Percentiles rank a stretch among this genome's conserved stretches.
Evolutionary conservation across 805 yeast genomes (phyloP).

Genomic region (Kuraishia hungarica): DNA sequence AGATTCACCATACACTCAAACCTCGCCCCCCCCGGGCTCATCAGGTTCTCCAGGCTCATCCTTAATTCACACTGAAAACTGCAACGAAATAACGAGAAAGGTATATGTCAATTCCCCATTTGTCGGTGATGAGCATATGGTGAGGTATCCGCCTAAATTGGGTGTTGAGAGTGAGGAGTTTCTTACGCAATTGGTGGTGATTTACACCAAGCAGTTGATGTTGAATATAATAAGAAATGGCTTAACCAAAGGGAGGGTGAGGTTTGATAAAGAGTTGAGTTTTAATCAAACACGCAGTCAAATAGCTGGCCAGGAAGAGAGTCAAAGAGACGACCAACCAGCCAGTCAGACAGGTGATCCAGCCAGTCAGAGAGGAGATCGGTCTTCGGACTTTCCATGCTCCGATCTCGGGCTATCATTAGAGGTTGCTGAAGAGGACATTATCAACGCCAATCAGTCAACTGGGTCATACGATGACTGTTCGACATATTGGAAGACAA

Average conservation of each 20-base stretch:
- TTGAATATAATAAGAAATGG: neutral
- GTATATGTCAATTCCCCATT: neutral
- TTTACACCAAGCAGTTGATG: neutral
- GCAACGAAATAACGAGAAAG: neutral
- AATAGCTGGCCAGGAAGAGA: too few relatives aligned
- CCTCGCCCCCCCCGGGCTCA: too few relatives aligned
- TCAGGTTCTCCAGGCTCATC: too few relatives aligned
- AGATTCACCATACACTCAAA: too few relatives aligned
- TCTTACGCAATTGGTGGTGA: neutral
- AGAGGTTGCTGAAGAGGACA: neutral
- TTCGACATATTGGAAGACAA: neutral
- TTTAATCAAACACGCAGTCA: too few relatives aligned
- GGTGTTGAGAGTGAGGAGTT: neutral
- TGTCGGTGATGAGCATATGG: neutral
- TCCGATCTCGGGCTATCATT: neutral
- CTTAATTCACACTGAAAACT: neutral
- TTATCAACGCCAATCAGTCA: neutral
- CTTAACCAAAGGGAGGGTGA: neutral
- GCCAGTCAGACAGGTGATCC: too few relatives aligned
- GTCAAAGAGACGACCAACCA: too few relatives aligned
- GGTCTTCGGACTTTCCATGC: too few relatives aligned
- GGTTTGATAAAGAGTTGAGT: neutral
- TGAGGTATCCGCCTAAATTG: neutral
- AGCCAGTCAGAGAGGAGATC: too few relatives aligned
- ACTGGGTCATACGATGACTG: neutral